These are phyloP conservation scores for Tolypocladium cylindrosporum DNA, from an alignment of 2,329 filamentous ascomycete species.

Conservation along the genomic window DNA sequence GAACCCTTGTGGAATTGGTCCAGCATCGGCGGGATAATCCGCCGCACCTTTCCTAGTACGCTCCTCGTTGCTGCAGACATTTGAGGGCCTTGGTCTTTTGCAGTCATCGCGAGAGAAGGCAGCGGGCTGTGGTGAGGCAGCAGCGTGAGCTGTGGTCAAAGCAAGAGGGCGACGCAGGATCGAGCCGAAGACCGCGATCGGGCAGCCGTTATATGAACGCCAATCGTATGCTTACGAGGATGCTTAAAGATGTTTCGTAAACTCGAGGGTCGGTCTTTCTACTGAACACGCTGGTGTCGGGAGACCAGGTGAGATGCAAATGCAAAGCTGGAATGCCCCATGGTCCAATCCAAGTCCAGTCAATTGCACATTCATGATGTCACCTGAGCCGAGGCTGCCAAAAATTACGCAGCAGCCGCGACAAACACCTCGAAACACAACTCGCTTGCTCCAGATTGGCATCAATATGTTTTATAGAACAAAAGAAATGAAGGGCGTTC, in stretches of 20 bases:
- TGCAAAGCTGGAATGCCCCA: not conserved
- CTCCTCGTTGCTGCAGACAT: slow-evolving; percentile 66
- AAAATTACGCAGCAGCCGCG: not conserved
- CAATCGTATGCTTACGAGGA: no score
- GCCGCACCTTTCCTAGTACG: slow-evolving; percentile 70
- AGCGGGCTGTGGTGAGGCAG: not conserved
- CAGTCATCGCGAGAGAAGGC: slow-evolving; percentile 11
- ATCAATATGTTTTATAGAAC: slow-evolving; percentile 23
- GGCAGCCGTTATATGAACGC: no score
- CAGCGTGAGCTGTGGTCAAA: not conserved
- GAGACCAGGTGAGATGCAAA: not conserved
- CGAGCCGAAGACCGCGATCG: no score
- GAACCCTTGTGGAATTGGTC: slow-evolving; percentile 92
- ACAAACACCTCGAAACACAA: not conserved
- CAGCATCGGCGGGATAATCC: slow-evolving; percentile 89
- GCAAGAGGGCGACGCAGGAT: not conserved
- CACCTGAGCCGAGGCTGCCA: not conserved
- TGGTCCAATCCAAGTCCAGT: not conserved
- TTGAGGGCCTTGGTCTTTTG: slow-evolving; percentile 17
- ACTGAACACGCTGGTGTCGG: not conserved
- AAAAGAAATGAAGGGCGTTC: slow-evolving; percentile 52
- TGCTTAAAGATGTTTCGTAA: not conserved
- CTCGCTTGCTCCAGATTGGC: not conserved
- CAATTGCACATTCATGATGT: not conserved
- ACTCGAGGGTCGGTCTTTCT: not conserved